Evolutionary conservation across 129 eudicot species (phyloP).

Genomic region (Apium graveolens): DNA sequence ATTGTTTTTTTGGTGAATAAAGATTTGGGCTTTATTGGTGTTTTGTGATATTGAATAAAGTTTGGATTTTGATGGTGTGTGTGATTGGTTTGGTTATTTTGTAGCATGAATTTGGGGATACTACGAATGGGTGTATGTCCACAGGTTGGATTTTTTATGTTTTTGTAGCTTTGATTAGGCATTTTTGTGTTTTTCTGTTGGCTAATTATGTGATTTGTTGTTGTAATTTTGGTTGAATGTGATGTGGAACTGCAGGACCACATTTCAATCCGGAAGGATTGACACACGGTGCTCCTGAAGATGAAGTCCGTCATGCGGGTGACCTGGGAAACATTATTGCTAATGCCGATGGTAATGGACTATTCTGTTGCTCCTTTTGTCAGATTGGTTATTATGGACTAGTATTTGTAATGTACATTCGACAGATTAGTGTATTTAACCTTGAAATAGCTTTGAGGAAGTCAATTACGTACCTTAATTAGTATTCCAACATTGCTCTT

Average conservation of each 20-base stretch:
- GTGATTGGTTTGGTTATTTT: conserved; percentile 14
- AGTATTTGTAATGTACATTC: neutral
- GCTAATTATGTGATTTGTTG: neutral
- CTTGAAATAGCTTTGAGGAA: neutral
- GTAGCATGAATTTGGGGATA: conserved; percentile 95
- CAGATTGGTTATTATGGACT: neutral
- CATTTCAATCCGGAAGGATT: conserved; percentile 85
- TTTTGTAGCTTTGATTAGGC: neutral
- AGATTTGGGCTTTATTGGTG: neutral
- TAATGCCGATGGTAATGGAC: conserved; percentile 69
- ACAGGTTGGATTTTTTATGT: conserved; percentile 54
- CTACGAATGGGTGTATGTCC: conserved; percentile 96
- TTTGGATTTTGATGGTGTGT: neutral
- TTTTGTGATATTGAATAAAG: neutral
- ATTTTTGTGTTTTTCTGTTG: neutral
- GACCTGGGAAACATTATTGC: conserved; percentile 99
- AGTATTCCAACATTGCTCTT: neutral
- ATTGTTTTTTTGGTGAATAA: neutral
- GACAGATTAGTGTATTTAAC: neutral
- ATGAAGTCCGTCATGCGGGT: conserved; percentile 99
- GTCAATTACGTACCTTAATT: neutral
- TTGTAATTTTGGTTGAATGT: neutral
- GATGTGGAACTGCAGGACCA: conserved; percentile 43
- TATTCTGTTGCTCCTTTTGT: neutral
- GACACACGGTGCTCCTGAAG: conserved; percentile 99